phyloP scores from a whole-genome alignment of 306 rosid species.

The Rubus idaeus region DNA sequence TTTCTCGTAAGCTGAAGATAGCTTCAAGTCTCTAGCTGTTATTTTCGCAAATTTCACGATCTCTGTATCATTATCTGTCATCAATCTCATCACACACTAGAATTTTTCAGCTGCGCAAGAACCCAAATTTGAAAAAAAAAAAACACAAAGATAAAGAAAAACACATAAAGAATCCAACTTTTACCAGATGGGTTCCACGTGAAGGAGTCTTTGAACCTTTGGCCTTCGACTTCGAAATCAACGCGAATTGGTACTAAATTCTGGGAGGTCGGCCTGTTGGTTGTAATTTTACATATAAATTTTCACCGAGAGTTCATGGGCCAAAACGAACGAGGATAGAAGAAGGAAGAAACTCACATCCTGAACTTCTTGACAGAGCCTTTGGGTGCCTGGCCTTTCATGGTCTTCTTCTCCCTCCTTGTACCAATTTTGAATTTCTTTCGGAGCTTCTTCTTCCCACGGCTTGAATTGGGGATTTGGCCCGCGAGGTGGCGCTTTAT shows the following conservation, averaged over 20 bases:
- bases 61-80: constrained; percentile 79
- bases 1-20: constrained; percentile 73
- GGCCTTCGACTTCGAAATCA: constrained; percentile 73
- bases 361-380: constrained; percentile 70
- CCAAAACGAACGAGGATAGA: not conserved
- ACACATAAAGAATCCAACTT: not conserved
- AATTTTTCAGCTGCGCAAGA: not conserved
- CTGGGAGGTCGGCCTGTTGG: constrained; percentile 65
- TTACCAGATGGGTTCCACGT: constrained; percentile 96
- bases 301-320: not conserved
- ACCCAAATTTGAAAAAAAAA: constrained; percentile 16
- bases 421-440: not conserved
- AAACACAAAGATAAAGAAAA: not conserved
- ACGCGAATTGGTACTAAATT: constrained; percentile 72
- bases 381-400: constrained; percentile 62
- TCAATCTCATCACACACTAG: constrained; percentile 4
- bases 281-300: not conserved
- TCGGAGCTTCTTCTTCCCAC: not conserved
- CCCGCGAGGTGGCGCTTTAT: not conserved
- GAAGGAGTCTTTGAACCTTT: constrained; percentile 77
- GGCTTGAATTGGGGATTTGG: not conserved
- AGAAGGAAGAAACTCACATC: constrained; percentile 41
- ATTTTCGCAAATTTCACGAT: constrained; percentile 69
- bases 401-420: constrained; percentile 15
- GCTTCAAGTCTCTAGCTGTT: constrained; percentile 79